Base-by-base conservation (phyloP, 2,329 filamentous ascomycete genomes). In the Calonectria hongkongensis region DNA sequence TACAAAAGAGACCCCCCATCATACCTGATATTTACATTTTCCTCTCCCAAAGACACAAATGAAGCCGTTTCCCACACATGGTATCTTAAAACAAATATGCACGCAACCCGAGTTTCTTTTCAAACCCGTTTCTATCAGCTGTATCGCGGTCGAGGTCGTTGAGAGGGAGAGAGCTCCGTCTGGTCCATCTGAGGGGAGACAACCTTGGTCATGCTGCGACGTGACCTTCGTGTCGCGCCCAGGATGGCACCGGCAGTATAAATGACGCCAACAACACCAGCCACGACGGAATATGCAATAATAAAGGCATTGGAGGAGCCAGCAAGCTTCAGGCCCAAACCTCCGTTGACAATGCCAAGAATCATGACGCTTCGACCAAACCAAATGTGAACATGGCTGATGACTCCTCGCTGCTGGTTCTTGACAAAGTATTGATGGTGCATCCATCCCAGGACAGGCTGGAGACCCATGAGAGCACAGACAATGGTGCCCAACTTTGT, bases 271-370 rank as follows among this genome's bases (percentile, higher is more conserved):
- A 90, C 78, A 12, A 92, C 76, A 10, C 83, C 89, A 0, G 90
- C 86, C 30, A 92, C 82, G 6, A 92, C 87, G 0, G 87, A 82
- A 81, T 93, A 93, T 0, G 88, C 89, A 60, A 90, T 86, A 66
- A 89, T 81, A 54, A 88, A 87, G 13, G 81, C 78, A 3, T 73
- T 81, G 0, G 82, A 75, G 0, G 87, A 85, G 18, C 76, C 74
- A 0, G 89, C 85, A 18, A 92, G 84, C 74, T 87, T 73, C 33
- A 94, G 83, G 4, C 92, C 92, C 4, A 93, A 81, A 0, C 91
- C 92, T 68, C 92, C 92, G 77, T 93, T 93, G 76, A 93, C 80
- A 54, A 93, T 85, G 30, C 90, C 92, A 3, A 93, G 79, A 21
- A 89, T 68, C 74, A 94, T 89, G 51, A 93, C 81, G 1, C 84